These are phyloP conservation scores for Ogataea ganodermae DNA, from an alignment of 805 yeast genomes.

Conservation along the genomic window DNA sequence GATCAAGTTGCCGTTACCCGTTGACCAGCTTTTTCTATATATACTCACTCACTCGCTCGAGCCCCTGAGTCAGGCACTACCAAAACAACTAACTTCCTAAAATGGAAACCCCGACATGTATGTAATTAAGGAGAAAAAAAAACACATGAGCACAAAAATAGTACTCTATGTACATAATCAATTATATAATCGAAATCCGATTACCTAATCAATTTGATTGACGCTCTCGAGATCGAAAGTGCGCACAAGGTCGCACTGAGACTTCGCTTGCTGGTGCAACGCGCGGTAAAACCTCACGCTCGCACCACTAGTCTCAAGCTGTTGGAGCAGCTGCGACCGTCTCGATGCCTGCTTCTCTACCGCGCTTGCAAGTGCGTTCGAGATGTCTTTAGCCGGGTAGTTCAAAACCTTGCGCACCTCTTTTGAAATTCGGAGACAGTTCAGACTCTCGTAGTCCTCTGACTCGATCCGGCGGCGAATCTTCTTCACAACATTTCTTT, in stretches of 20 bases:
- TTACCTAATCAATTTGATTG: conserved; percentile 3
- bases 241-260: conserved; percentile 23
- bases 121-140: not conserved
- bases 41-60: not conserved
- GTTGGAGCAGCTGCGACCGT: conserved; percentile 55
- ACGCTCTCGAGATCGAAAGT: conserved; percentile 22
- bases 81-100: conserved; percentile 1
- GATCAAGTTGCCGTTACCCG: conserved; percentile 14
- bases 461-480: conserved; percentile 61
- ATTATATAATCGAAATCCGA: too few relatives aligned
- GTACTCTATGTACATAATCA: not conserved
- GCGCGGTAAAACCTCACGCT: conserved; percentile 57
- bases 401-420: conserved; percentile 82
- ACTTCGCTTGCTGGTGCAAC: conserved; percentile 34
- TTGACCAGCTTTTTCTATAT: conserved; percentile 1
- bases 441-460: conserved; percentile 75
- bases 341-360: conserved; percentile 62
- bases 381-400: conserved; percentile 81
- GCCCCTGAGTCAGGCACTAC: conserved; percentile 7
- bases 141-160: too few relatives aligned
- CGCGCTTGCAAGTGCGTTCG: conserved; percentile 63
- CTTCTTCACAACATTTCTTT: conserved; percentile 76
- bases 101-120: conserved; percentile 9
- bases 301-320: conserved; percentile 56
- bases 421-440: conserved; percentile 74